A percentile compares a stretch with the other conserved stretches of the same genome.
Conservation (phyloP, 352 stramenopile species). For the Halophytophthora batemanensis region DNA sequence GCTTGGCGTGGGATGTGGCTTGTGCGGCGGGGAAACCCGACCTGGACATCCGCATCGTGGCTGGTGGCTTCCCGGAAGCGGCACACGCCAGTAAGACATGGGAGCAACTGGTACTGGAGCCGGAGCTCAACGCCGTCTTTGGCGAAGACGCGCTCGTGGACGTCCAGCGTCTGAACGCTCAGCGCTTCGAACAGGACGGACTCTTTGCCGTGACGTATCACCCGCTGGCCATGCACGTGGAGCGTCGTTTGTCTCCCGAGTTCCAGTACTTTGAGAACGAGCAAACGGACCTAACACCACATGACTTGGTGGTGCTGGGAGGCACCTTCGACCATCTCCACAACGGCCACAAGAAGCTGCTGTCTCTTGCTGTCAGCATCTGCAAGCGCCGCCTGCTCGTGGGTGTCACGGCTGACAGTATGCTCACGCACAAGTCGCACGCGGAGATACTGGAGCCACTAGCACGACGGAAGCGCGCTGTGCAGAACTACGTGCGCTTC, state of each 20-base stretch:
- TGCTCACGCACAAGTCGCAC: constrained; percentile 79
- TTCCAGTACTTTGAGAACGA: constrained; percentile 80
- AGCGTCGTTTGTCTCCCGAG: constrained; percentile 41
- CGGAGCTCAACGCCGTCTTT: constrained; percentile 69
- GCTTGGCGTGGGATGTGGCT: constrained; percentile 65
- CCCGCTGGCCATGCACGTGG: constrained; percentile 49
- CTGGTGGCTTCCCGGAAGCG: constrained; percentile 18
- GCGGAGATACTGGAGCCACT: constrained; percentile 70
- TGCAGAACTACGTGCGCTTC: constrained; percentile 57
- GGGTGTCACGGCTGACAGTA: constrained; percentile 74
- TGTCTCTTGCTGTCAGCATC: constrained; percentile 71
- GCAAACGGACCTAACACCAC: constrained; percentile 43
- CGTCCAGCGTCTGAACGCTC: constrained; percentile 60
- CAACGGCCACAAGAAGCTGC: constrained; percentile 90
- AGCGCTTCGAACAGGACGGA: constrained; percentile 54
- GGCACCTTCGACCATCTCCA: constrained; percentile 91
- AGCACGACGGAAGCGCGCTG: constrained; percentile 46
- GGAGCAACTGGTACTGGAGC: constrained; percentile 58
- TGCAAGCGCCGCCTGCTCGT: constrained; percentile 53
- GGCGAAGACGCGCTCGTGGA: constrained; percentile 55
- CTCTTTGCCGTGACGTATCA: constrained; percentile 65
- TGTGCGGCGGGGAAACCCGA: constrained; percentile 49
- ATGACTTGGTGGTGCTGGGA: constrained; percentile 66
- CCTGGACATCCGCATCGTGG: constrained; percentile 63
- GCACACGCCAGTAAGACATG: constrained; percentile 34